Conservation (phyloP, 768 basidiomycete species). For the Asterophora lycoperdoides region DNA sequence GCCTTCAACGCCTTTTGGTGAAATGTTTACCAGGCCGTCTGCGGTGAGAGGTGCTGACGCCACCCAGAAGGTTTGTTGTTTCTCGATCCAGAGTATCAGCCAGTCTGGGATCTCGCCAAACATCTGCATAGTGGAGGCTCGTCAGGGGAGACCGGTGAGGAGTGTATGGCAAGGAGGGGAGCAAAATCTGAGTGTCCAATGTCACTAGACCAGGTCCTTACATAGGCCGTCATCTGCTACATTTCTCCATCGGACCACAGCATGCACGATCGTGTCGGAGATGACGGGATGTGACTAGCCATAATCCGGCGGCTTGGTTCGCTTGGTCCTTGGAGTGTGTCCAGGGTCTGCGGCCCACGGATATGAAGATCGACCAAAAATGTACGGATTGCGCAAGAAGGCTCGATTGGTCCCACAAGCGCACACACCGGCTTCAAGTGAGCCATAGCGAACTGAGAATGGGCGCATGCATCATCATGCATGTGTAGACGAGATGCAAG, state of each 20-base stretch:
- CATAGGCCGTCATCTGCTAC: constrained; percentile 11
- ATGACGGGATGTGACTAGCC: constrained; percentile 13
- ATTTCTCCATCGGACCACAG: constrained; percentile 21
- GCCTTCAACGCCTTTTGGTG: constrained; percentile 61
- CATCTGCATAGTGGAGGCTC: constrained; percentile 43
- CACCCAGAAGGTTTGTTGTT: constrained; percentile 71
- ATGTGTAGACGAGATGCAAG: constrained; percentile 7
- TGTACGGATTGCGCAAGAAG: constrained; percentile 8
- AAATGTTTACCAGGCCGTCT: constrained; percentile 63
- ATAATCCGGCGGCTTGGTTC: constrained; percentile 15
- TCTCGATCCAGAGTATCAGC: constrained; percentile 52
- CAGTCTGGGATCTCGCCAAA: constrained; percentile 54
- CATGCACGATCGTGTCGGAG: constrained; percentile 13
- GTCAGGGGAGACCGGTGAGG: neutral
- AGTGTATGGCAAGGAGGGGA: constrained; percentile 1
- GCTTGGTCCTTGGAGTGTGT: neutral
- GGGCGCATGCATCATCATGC: neutral
- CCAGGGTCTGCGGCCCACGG: constrained; percentile 14
- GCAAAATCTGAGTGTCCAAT: constrained; percentile 2
- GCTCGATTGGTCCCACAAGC: too few species aligned
- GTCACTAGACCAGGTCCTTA: constrained; percentile 10
- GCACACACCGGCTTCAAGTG: too few species aligned
- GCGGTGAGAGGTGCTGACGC: constrained; percentile 57
- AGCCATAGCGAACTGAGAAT: too few species aligned
- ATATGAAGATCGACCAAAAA: constrained; percentile 6